phyloP scores from a whole-genome alignment of 2,329 filamentous ascomycete species.

The Metarhizium anisopliae region DNA sequence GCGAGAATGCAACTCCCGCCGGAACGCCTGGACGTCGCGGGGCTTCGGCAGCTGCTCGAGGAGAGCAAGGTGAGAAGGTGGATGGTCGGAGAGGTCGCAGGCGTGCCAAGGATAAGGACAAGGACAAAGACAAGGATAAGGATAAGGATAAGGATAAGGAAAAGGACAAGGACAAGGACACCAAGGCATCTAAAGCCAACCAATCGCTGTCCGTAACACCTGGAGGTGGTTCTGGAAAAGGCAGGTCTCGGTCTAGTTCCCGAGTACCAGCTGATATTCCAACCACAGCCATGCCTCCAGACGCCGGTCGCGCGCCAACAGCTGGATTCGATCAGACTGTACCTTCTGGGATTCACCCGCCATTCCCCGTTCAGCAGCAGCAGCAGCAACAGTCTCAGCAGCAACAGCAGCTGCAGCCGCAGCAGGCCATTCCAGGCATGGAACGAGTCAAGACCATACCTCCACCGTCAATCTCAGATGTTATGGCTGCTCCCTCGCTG shows the following conservation, averaged over 20 bases:
- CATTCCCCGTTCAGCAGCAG: conserved; percentile 21
- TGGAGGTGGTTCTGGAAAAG: conserved; percentile 26
- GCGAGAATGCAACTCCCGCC: conserved; percentile 47
- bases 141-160: conserved; percentile 23
- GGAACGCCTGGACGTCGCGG: conserved; percentile 49
- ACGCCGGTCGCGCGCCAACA: conserved; percentile 29
- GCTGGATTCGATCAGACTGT: conserved; percentile 31
- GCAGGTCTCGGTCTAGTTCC: conserved; percentile 47
- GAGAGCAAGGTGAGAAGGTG: conserved; percentile 36
- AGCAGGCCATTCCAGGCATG: conserved; percentile 16
- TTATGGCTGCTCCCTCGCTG: conserved; percentile 48
- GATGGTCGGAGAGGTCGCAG: conserved; percentile 29
- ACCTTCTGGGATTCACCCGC: conserved; percentile 30
- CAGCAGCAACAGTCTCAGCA: conserved; percentile 1
- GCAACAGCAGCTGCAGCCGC: conserved; percentile 6
- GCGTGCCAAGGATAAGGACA: conserved; percentile 31
- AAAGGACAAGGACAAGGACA: conserved; percentile 28
- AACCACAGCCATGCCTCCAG: conserved; percentile 25
- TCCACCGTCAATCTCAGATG: conserved; percentile 36
- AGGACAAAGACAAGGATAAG: conserved; percentile 11
- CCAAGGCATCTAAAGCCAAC: conserved; percentile 29
- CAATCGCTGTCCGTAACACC: conserved; percentile 40
- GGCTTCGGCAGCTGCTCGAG: conserved; percentile 27
- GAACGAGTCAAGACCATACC: conserved; percentile 27
- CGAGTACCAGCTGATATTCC: conserved; percentile 30